These are phyloP conservation scores for Metschnikowia borealis DNA, from an alignment of 805 yeast species.

Conservation along the genomic window DNA sequence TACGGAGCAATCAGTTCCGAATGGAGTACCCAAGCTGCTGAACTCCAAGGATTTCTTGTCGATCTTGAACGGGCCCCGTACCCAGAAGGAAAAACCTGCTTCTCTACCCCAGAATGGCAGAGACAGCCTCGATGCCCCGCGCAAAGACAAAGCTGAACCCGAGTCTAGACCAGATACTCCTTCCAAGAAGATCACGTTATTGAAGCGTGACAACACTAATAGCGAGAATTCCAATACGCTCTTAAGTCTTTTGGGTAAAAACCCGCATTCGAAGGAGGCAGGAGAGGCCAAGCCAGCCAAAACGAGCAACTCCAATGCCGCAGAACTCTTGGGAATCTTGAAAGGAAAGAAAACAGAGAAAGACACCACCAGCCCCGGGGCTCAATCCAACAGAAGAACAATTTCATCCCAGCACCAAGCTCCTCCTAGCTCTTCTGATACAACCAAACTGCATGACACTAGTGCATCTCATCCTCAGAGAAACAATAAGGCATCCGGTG, in stretches of 20 bases:
- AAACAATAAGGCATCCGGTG: not conserved
- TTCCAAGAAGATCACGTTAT: constrained; percentile 14
- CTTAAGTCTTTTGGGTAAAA: constrained; percentile 15
- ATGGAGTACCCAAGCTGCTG: not conserved
- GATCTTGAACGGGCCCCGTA: constrained; percentile 6
- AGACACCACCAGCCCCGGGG: not conserved
- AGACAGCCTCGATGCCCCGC: not conserved
- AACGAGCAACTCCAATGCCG: constrained; percentile 1
- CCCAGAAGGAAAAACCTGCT: not conserved
- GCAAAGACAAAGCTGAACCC: not conserved
- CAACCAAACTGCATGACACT: not conserved
- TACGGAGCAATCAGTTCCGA: not conserved
- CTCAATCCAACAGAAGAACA: not conserved
- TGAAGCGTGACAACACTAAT: constrained; percentile 13
- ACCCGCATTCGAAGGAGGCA: constrained; percentile 6
- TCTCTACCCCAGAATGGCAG: not conserved
- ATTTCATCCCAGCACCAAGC: not conserved
- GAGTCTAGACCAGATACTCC: constrained; percentile 9
- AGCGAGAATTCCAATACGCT: constrained; percentile 15
- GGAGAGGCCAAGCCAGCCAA: constrained; percentile 4
- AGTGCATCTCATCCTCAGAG: not conserved
- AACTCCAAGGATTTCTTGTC: constrained; percentile 8
- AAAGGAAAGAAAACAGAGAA: constrained; percentile 7
- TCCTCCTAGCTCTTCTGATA: not conserved
- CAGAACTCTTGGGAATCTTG: constrained; percentile 18